These are phyloP conservation scores for Rhynchosporium secalis DNA, from an alignment of 2,329 filamentous ascomycete species.

Conservation along the genomic window DNA sequence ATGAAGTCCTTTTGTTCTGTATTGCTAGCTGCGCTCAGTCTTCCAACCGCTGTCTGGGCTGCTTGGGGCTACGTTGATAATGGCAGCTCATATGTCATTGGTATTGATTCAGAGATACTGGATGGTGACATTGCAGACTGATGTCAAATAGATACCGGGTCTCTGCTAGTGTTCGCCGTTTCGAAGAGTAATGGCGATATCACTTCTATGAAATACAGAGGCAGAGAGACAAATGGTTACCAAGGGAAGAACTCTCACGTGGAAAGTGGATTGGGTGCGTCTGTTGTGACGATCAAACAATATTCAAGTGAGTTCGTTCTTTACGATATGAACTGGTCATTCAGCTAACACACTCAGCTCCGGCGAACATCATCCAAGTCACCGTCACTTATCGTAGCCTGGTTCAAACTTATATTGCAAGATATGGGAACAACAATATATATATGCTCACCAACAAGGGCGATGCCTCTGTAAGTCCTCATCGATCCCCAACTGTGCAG, in stretches of 20 bases:
- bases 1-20: slow-evolving; percentile 18
- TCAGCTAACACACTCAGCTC: slow-evolving; percentile 11
- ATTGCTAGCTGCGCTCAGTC: slow-evolving; percentile 14
- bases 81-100: slow-evolving; percentile 44
- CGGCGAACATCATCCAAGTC: slow-evolving; percentile 41
- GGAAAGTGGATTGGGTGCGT: slow-evolving; percentile 51
- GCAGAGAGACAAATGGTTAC: slow-evolving; percentile 27
- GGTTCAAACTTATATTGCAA: slow-evolving; percentile 41
- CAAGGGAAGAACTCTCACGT: slow-evolving; percentile 22
- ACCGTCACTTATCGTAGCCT: slow-evolving; percentile 41
- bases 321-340: background rate
- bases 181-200: slow-evolving; percentile 42
- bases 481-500: background rate
- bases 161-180: slow-evolving; percentile 41
- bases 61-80: slow-evolving; percentile 45
- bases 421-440: slow-evolving; percentile 43
- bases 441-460: slow-evolving; percentile 47
- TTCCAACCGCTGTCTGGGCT: slow-evolving; percentile 37
- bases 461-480: slow-evolving; percentile 11
- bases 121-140: background rate
- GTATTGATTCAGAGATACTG: background rate
- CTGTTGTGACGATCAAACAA: slow-evolving; percentile 48
- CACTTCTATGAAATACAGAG: slow-evolving; percentile 41
- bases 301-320: slow-evolving; percentile 11
- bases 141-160: slow-evolving; percentile 34